Evolutionary conservation across 805 yeast genomes (phyloP).

Genomic region (Ogataea trehalophila): DNA sequence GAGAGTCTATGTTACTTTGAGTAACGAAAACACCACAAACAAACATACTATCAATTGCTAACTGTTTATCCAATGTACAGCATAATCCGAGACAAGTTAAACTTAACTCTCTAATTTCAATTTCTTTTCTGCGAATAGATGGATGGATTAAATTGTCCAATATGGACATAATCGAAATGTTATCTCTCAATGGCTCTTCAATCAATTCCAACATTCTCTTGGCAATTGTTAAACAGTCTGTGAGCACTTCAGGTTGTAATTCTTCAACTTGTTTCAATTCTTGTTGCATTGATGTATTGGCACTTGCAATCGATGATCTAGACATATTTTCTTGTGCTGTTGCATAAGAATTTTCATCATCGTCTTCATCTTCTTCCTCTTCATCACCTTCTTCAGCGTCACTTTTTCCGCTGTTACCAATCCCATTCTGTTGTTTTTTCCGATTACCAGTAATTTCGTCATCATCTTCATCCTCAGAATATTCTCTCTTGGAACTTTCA

Average conservation of each 20-base stretch:
- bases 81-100: conserved; percentile 74
- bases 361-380: conserved; percentile 18
- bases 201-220: conserved; percentile 65
- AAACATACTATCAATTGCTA: conserved; percentile 58
- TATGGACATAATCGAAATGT: conserved; percentile 61
- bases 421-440: conserved; percentile 18
- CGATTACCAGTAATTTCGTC: conserved; percentile 12
- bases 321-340: conserved; percentile 29
- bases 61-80: conserved; percentile 60
- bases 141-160: conserved; percentile 76
- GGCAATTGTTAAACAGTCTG: conserved; percentile 64
- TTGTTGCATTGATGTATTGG: conserved; percentile 28
- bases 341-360: conserved; percentile 16
- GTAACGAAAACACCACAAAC: conserved; percentile 68
- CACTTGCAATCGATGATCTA: conserved; percentile 28
- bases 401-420: conserved; percentile 13
- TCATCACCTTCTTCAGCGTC: conserved; percentile 19
- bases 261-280: conserved; percentile 34
- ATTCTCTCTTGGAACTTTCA: conserved; percentile 19
- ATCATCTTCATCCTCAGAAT: conserved; percentile 25
- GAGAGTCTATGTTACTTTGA: conserved; percentile 49
- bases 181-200: conserved; percentile 58
- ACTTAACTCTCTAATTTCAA: conserved; percentile 58
- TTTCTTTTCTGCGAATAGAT: conserved; percentile 58
- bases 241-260: conserved; percentile 42